phyloP scores from a whole-genome alignment of 345 rosid species.

The Zanthoxylum bungeanum region DNA sequence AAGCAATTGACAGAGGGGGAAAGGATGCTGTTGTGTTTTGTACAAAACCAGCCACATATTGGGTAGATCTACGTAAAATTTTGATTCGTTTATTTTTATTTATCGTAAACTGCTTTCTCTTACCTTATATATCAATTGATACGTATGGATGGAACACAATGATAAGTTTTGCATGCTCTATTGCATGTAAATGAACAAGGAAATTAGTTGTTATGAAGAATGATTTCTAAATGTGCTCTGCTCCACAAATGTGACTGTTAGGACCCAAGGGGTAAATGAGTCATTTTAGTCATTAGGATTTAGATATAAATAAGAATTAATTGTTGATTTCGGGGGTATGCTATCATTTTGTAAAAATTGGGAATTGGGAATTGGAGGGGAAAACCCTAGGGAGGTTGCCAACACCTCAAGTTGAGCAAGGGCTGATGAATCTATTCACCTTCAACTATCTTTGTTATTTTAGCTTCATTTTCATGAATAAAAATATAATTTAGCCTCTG shows the following conservation, averaged over 20 bases:
- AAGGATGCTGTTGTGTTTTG: constrained; percentile 52
- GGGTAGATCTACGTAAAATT: constrained; percentile 45
- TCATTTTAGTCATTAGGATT: too few species aligned
- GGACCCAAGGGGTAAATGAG: too few species aligned
- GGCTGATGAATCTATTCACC: too few species aligned
- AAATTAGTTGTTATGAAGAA: background rate
- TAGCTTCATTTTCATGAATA: too few species aligned
- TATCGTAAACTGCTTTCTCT: background rate
- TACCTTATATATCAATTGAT: background rate
- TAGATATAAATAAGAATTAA: too few species aligned
- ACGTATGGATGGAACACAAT: background rate
- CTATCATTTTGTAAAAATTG: too few species aligned
- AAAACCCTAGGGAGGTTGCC: too few species aligned
- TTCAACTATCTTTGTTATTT: too few species aligned
- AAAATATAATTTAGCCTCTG: too few species aligned
- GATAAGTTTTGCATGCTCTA: background rate
- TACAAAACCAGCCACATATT: constrained; percentile 70
- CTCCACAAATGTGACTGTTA: background rate
- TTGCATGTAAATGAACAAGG: background rate
- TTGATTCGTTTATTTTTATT: background rate
- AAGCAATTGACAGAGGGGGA: constrained; percentile 89
- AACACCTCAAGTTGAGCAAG: too few species aligned
- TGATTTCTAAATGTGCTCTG: background rate
- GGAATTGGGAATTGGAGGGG: too few species aligned
- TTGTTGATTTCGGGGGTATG: too few species aligned